A percentile compares a stretch with the other conserved stretches of the same genome.
Conservation (phyloP, 2,329 filamentous ascomycete genomes). For the Herpotrichia juniperi region DNA sequence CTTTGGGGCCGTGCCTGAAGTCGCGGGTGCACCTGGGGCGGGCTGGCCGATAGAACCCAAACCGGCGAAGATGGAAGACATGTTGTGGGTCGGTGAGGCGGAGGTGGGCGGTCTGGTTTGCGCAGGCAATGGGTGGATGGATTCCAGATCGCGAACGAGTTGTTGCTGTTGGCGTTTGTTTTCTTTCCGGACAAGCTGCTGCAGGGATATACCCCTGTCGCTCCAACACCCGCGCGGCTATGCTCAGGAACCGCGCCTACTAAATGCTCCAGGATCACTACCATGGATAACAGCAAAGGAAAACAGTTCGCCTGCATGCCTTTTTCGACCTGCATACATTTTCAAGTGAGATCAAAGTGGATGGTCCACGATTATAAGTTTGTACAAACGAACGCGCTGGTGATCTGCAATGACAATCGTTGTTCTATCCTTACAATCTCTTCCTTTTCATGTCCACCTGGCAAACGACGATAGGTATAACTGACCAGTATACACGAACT, state of each 20-base stretch:
- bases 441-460: background rate
- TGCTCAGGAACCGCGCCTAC: background rate
- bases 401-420: background rate
- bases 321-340: background rate
- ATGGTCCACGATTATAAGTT: constrained; percentile 1
- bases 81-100: constrained; percentile 22
- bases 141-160: constrained; percentile 23
- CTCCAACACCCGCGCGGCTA: constrained; percentile 3
- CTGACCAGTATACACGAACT: background rate
- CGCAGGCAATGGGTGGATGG: constrained; percentile 8
- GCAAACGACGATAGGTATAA: constrained; percentile 12
- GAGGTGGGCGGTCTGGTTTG: constrained; percentile 34
- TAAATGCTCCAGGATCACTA: background rate
- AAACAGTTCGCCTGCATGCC: background rate
- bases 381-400: constrained; percentile 5
- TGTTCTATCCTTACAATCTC: background rate
- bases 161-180: constrained; percentile 14
- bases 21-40: constrained; percentile 26
- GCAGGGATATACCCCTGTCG: constrained; percentile 2
- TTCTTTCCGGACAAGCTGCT: constrained; percentile 20
- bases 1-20: constrained; percentile 21
- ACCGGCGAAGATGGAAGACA: constrained; percentile 42
- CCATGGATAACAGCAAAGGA: background rate
- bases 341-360: background rate
- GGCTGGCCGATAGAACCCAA: constrained; percentile 34